Evolutionary conservation across 192 early-diverging fungal genomes (phyloP), one percentile per base, ranked within the genome.

Genomic region (Podila epicladia): DNA sequence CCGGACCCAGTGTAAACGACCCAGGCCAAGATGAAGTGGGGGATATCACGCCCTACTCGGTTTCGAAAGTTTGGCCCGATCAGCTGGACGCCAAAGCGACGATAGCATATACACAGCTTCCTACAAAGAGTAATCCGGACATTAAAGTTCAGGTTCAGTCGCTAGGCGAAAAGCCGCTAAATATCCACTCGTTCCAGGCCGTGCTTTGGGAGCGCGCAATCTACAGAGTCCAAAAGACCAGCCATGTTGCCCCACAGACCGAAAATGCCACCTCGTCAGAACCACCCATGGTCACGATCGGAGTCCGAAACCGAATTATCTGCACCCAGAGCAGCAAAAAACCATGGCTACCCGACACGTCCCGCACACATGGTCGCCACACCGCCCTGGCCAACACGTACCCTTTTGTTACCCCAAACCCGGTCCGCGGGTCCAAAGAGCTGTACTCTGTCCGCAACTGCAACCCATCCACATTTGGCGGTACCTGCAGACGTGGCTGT

Each of bases 381-480:
- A 45, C 41, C 4, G 2, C 41, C 15, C 41, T 45, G 8, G 15
- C 2, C 15, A 67, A 55, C 48, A 57, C 6, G 12, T 22, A 20
- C 13, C 48, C 33, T 19, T 74, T 74, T 32, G 22, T 13, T 17
- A 67, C 65, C 0, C 73, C 73, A 6, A 74, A 15, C 28, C 6
- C 65, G 5, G n/a, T 74, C 22, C 73, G 65, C 1, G 73, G 35
- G 31, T 37, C 41, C 3, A 57, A 67, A 24, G 58, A 67, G 9
- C 49, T 67, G 24, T 67, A 62, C 59, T 67, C 65, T 12, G 37
- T 57, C 2, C 73, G 60, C 20, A 62, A 63, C 15, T 74, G 73
- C n/a, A 67, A 74, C 32, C 38, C 65, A 9, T 74, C 73, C 3
- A 74, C 73, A 19, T 73, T 60, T 33, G 20, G 22, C 20, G 35